Percentiles rank a stretch among this genome's conserved stretches.
Evolutionary conservation across 306 rosid genomes (phyloP).

Genomic region (Ormosia semicastrata): DNA sequence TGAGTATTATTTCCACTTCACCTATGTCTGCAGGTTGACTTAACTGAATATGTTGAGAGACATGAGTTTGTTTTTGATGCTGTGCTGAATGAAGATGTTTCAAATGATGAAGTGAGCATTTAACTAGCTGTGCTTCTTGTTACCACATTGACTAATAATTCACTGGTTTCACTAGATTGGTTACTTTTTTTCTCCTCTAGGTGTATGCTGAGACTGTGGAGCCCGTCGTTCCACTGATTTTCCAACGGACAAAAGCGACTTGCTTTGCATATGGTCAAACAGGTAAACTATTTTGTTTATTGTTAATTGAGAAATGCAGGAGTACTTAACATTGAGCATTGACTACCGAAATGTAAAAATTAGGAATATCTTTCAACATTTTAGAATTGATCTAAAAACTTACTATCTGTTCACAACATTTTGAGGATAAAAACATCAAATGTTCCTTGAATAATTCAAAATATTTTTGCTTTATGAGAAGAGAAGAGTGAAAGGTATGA

Average conservation of each 20-base stretch:
- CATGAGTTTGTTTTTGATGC: conserved; percentile 84
- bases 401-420: not conserved
- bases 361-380: not conserved
- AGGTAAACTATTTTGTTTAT: conserved; percentile 46
- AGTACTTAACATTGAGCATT: not conserved
- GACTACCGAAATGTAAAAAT: not conserved
- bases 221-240: conserved; percentile 78
- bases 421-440: not conserved
- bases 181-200: conserved; percentile 28
- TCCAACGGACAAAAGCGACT: conserved; percentile 77
- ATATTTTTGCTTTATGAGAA: not conserved
- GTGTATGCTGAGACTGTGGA: conserved; percentile 80
- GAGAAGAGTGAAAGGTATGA: not conserved
- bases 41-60: conserved; percentile 71
- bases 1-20: conserved; percentile 25
- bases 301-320: conserved; percentile 12
- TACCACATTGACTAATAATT: not conserved
- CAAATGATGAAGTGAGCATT: conserved; percentile 68
- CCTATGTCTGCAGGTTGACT: conserved; percentile 62
- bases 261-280: conserved; percentile 96
- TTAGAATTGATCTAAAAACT: conserved; percentile 2
- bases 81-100: conserved; percentile 71
- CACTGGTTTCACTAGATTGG: conserved; percentile 19
- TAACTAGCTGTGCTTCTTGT: conserved; percentile 15
- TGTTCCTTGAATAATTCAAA: conserved; percentile 1